Conservation (phyloP, 768 basidiomycete genomes). For the Cystobasidium tubakii region DNA sequence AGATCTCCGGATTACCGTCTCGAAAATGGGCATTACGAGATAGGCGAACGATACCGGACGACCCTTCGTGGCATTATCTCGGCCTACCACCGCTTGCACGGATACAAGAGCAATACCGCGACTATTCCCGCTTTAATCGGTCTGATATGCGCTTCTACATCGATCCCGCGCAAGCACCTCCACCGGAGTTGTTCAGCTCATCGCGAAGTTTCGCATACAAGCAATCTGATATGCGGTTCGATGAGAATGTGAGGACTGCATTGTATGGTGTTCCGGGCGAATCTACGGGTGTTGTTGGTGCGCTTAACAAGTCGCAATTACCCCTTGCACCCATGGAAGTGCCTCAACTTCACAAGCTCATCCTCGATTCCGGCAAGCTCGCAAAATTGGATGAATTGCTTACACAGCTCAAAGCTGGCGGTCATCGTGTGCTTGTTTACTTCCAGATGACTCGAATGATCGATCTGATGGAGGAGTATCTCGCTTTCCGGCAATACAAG, state of each 20-base stretch:
- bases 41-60: constrained; percentile 9
- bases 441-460: constrained; percentile 99
- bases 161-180: constrained; percentile 77
- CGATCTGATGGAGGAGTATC: constrained; percentile 97
- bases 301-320: constrained; percentile 65
- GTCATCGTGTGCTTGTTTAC: constrained; percentile 90
- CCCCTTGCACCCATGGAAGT: constrained; percentile 81
- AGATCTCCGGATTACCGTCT: neutral
- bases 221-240: constrained; percentile 59
- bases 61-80: constrained; percentile 34
- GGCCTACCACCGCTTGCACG: constrained; percentile 54
- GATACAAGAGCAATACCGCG: constrained; percentile 64
- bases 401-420: constrained; percentile 81
- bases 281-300: constrained; percentile 62
- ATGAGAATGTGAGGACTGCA: constrained; percentile 67
- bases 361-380: constrained; percentile 94
- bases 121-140: constrained; percentile 72
- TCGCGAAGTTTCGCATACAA: constrained; percentile 73
- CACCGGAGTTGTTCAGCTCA: constrained; percentile 64
- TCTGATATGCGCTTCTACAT: constrained; percentile 75
- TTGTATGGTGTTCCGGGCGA: constrained; percentile 76
- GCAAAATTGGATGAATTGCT: constrained; percentile 81
- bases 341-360: constrained; percentile 86
- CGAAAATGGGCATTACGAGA: constrained; percentile 23
- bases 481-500: constrained; percentile 74